Evolutionary conservation across 805 yeast genomes (phyloP), one percentile per base, ranked within the genome.

Genomic region (Saturnispora quitensis): DNA sequence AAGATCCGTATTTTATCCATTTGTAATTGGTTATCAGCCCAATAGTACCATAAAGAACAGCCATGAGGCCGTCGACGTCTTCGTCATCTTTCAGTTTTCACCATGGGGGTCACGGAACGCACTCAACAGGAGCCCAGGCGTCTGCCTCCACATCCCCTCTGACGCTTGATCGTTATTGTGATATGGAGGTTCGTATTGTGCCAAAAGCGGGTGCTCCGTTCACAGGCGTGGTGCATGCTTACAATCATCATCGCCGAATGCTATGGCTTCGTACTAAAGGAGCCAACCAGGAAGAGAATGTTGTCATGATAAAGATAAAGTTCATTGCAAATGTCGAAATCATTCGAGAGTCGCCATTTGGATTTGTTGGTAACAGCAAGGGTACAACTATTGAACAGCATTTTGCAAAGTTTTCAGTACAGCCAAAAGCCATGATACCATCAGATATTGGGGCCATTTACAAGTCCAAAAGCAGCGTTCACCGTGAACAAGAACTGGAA

Each of bases 161-260:
- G 35, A 47, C 49, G 9, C 27, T 47, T 20, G 49, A 47, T 36
- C 22, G 49, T n/a, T 47, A 28, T 25, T 36, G 49, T 18, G 49
- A 40, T 13, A 47, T 47, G 43, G 35, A 47, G 36, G 49, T 47
- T 18, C 33, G 22, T 13, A 40, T 47, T 17, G 43, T 38, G 17
- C 49, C 49, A 8, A 47, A 47, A 25, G 18, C 24, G 4, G 49
- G 49, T 20, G 25, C 25, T 13, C 28, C 49, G 18, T 27, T 47
- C 17, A 36, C 25, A 9, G 49, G 42, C 8, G 27, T 27, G 25
- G 28, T 47, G 12, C 49, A 47, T 25, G 49, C 49, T 17, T 47
- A 47, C 35, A 47, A 47, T 10, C 43, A 47, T 24, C 49, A 47
- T 47, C 43, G 49, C 5, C 27, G 40, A 38, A 24, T 36, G 43